Conservation (phyloP, 2,329 filamentous ascomycete species). For the Thelonectria blattea region DNA sequence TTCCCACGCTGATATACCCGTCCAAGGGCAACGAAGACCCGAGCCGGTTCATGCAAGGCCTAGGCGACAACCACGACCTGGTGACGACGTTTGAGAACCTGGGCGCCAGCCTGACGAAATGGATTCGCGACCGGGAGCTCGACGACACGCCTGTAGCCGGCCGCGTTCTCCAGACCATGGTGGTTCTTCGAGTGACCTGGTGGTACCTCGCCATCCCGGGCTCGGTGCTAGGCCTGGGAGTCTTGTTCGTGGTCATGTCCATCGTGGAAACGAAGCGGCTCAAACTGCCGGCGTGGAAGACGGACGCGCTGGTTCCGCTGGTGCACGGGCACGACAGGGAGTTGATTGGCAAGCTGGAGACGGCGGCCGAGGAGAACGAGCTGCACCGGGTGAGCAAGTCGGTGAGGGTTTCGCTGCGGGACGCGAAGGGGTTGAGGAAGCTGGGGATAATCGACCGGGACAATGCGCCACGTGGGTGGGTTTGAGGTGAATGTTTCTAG, state of each 20-base stretch:
- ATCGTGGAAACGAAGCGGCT: neutral
- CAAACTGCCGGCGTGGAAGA: neutral
- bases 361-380: neutral
- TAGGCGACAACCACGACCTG: neutral
- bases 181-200: neutral
- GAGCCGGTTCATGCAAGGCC: neutral
- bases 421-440: neutral
- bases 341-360: neutral
- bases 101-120: conserved; percentile 18
- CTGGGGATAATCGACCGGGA: neutral
- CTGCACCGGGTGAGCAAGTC: neutral
- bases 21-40: neutral
- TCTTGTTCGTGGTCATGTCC: neutral
- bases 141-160: neutral
- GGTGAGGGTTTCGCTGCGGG: neutral
- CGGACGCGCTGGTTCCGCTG: neutral
- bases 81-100: neutral
- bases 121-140: conserved; percentile 19
- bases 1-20: conserved; percentile 2
- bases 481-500: neutral
- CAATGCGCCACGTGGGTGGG: neutral
- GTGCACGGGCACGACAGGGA: neutral
- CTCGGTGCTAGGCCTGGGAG: neutral
- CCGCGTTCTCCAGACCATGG: neutral
- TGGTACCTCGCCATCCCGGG: neutral